These are phyloP conservation scores for Leccinum pellstonianum DNA, from an alignment of 768 basidiomycete genomes.

Conservation along the genomic window DNA sequence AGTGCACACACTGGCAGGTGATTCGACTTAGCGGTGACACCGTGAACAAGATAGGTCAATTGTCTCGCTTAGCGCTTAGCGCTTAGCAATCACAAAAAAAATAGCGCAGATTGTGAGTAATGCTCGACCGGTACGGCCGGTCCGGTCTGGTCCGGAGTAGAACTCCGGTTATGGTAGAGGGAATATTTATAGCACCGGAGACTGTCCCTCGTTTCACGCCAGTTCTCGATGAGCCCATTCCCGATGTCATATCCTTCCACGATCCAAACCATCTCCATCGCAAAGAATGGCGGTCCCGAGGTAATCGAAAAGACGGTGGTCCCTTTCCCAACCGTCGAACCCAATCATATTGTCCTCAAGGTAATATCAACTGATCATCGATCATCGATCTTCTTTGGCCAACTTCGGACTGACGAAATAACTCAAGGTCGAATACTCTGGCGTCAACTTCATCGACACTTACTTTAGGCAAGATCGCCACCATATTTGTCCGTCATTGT, in stretches of 20 bases:
- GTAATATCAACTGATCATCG: constrained; percentile 12
- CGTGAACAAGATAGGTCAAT: no score
- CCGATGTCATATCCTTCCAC: constrained; percentile 57
- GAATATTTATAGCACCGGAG: constrained; percentile 9
- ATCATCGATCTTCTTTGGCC: background rate
- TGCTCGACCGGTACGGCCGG: no score
- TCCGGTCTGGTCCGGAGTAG: background rate
- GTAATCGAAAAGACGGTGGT: constrained; percentile 66
- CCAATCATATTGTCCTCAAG: constrained; percentile 56
- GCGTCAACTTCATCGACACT: constrained; percentile 87
- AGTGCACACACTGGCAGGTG: no score
- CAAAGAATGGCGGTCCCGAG: constrained; percentile 72
- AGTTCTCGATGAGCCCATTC: constrained; percentile 28
- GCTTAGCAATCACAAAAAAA: background rate
- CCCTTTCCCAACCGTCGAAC: constrained; percentile 62
- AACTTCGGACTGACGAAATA: background rate
- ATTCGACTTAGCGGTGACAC: no score
- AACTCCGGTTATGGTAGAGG: background rate
- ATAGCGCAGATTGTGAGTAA: background rate
- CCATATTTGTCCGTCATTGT: background rate
- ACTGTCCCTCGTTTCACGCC: constrained; percentile 28
- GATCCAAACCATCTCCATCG: constrained; percentile 70
- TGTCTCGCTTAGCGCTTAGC: no score
- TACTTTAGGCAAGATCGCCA: constrained; percentile 61
- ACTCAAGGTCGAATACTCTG: constrained; percentile 64